Percentiles rank a stretch among this genome's conserved stretches.
These are phyloP conservation scores for Apiotrichum gamsii DNA, from an alignment of 1,284 basidiomycete genomes.

Conservation along the genomic window DNA sequence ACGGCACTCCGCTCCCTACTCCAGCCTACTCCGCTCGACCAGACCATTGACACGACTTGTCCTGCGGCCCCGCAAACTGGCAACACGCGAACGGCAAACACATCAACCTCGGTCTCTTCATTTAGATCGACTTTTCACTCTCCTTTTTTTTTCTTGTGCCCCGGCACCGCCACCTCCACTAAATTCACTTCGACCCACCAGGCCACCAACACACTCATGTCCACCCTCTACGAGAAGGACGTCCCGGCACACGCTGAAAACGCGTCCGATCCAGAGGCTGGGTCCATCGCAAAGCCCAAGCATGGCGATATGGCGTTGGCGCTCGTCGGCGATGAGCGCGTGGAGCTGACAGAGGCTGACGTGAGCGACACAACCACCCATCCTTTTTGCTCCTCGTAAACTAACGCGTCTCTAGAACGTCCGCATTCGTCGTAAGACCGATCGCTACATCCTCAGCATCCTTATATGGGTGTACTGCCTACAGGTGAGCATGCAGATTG, in stretches of 20 bases:
- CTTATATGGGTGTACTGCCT: conserved; percentile 39
- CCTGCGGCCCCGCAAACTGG: no score
- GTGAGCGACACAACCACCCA: conserved; percentile 14
- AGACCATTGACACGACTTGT: no score
- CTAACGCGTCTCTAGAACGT: conserved; percentile 14
- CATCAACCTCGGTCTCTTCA: no score
- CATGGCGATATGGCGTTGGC: background rate
- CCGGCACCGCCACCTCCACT: no score
- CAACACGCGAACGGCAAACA: no score
- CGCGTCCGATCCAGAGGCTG: background rate
- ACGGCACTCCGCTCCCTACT: no score
- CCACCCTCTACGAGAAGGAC: background rate
- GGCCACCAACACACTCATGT: background rate
- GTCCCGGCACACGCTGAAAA: background rate
- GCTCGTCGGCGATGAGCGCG: conserved; percentile 21
- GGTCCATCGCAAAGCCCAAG: background rate
- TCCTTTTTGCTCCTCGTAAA: background rate
- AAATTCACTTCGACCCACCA: no score
- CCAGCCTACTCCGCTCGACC: no score
- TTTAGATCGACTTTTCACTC: no score
- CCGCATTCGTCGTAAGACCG: conserved; percentile 26
- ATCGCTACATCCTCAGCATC: conserved; percentile 30
- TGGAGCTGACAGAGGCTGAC: conserved; percentile 28
- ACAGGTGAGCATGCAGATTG: no score
- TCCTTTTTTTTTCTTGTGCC: no score